Percentiles rank a stretch among this genome's conserved stretches.
Evolutionary conservation across 148 eudicot species (phyloP).

Genomic region (Polygonum aviculare): DNA sequence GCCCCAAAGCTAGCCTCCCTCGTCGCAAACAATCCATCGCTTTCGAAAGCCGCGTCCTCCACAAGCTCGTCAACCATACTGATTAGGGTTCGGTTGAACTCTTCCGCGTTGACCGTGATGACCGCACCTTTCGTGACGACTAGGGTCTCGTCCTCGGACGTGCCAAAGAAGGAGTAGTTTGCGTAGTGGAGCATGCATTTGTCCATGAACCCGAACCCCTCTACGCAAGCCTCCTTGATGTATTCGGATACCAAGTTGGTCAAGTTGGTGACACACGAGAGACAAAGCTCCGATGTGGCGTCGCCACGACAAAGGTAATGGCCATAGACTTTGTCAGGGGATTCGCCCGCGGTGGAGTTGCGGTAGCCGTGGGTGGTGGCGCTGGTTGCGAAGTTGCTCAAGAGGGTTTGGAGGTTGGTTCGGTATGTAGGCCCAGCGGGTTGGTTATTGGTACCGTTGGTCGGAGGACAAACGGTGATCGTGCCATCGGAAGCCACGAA

Average conservation of each 20-base stretch:
- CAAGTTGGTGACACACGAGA: constrained; percentile 14
- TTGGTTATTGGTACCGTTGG: neutral
- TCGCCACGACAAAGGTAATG: constrained; percentile 30
- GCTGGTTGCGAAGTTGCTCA: neutral
- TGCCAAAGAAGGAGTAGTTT: neutral
- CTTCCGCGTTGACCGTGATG: too few relatives aligned
- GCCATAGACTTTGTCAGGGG: constrained; percentile 20
- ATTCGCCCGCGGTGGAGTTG: constrained; percentile 10
- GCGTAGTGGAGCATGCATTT: neutral
- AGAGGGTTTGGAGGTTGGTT: neutral
- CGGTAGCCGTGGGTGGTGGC: constrained; percentile 13
- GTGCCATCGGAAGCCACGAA: too few relatives aligned
- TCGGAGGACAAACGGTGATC: too few relatives aligned
- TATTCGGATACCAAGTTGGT: neutral
- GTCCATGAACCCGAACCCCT: neutral
- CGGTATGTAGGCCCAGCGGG: neutral
- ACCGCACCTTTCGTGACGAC: neutral
- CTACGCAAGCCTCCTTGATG: constrained; percentile 10
- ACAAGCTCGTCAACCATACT: neutral
- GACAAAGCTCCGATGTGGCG: constrained; percentile 7
- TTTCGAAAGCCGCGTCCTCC: neutral
- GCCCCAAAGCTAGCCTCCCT: neutral
- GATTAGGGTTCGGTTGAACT: too few relatives aligned
- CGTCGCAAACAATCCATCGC: neutral
- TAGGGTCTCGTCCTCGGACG: neutral